Evolutionary conservation across 2,329 filamentous ascomycete genomes (phyloP).

Genomic region (Emmonsiellopsis sp.): DNA sequence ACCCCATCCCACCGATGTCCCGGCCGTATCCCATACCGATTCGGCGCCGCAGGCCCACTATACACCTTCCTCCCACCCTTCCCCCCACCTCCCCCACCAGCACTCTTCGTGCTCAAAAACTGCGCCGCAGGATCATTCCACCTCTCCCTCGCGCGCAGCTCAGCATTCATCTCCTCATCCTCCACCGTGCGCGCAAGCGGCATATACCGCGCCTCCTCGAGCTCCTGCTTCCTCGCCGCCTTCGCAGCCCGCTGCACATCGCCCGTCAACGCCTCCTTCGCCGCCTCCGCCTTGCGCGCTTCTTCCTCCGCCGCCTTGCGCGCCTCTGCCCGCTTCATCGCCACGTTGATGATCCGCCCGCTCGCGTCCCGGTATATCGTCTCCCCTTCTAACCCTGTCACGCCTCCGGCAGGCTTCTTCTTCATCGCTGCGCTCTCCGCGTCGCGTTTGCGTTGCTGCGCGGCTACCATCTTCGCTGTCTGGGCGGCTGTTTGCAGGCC

Average conservation of each 20-base stretch:
- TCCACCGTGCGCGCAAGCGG: slow-evolving; percentile 70
- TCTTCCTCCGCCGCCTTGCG: slow-evolving; percentile 69
- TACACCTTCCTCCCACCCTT: slow-evolving; percentile 57
- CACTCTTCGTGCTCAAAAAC: slow-evolving; percentile 54
- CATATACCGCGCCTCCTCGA: slow-evolving; percentile 78
- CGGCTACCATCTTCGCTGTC: slow-evolving; percentile 61
- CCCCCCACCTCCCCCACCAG: slow-evolving; percentile 31
- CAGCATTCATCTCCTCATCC: slow-evolving; percentile 76
- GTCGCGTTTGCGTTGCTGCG: slow-evolving; percentile 48
- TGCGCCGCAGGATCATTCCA: slow-evolving; percentile 93
- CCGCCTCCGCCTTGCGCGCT: slow-evolving; percentile 53
- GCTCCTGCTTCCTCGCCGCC: slow-evolving; percentile 53
- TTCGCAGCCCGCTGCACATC: slow-evolving; percentile 72
- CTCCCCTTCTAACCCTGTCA: slow-evolving; percentile 5
- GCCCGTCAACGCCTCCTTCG: slow-evolving; percentile 65
- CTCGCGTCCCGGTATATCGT: slow-evolving; percentile 75
- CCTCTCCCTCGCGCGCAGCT: slow-evolving; percentile 63
- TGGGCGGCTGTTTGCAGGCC: slow-evolving; percentile 78
- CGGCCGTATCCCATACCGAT: slow-evolving; percentile 86
- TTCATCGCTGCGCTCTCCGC: slow-evolving; percentile 30
- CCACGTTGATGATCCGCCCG: slow-evolving; percentile 85
- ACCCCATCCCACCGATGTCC: slow-evolving; percentile 97
- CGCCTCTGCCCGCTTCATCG: slow-evolving; percentile 80
- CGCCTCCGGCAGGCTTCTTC: slow-evolving; percentile 4
- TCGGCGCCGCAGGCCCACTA: slow-evolving; percentile 70